phyloP scores from a whole-genome alignment of 176 grass and related monocot species.

The Oropetium thomaeum region DNA sequence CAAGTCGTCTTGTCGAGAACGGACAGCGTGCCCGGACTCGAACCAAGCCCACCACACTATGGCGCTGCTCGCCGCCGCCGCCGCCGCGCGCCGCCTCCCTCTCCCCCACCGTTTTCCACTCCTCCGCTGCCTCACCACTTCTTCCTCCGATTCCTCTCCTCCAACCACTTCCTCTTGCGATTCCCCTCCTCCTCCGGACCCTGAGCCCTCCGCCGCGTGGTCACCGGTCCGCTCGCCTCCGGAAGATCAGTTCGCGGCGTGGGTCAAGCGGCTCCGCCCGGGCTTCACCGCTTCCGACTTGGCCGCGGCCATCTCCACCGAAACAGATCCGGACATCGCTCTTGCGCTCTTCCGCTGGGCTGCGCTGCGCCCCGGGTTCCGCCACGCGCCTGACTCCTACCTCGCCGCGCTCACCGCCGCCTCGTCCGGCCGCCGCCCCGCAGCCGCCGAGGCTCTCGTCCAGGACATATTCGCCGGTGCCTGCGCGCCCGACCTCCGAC shows the following conservation, averaged over 20 bases:
- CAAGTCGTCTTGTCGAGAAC: neutral
- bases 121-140: neutral
- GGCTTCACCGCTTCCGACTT: conserved; percentile 70
- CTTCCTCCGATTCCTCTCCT: conserved; percentile 7
- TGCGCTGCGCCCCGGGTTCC: conserved; percentile 67
- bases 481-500: conserved; percentile 53
- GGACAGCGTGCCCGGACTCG: neutral
- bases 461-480: conserved; percentile 81
- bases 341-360: conserved; percentile 94
- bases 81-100: neutral
- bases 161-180: neutral
- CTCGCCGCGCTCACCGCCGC: conserved; percentile 60
- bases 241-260: conserved; percentile 82
- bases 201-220: neutral
- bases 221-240: conserved; percentile 49
- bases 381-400: conserved; percentile 62
- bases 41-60: neutral
- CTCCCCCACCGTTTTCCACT: conserved; percentile 13
- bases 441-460: conserved; percentile 58
- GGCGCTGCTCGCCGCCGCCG: conserved; percentile 2
- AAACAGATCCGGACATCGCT: conserved; percentile 69
- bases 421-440: conserved; percentile 50
- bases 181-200: neutral
- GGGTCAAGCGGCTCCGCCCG: conserved; percentile 70
- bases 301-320: conserved; percentile 50